These are phyloP conservation scores for Blastocystis sp. DNA, from an alignment of 352 stramenopile genomes.

Conservation along the genomic window DNA sequence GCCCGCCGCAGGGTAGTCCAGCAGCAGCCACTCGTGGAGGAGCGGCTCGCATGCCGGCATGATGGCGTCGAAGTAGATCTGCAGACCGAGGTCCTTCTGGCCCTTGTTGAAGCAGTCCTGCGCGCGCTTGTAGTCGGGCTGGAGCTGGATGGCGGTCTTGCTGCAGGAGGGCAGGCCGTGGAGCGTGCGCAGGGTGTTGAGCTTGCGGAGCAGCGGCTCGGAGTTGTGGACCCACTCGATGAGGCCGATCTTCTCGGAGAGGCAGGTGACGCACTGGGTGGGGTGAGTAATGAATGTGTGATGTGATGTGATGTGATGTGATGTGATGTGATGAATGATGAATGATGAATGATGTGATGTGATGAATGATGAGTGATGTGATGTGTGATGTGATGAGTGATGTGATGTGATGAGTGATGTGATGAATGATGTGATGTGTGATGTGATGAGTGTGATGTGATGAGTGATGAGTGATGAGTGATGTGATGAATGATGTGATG, in stretches of 20 bases:
- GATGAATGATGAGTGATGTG: not conserved
- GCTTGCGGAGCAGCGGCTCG: constrained; percentile 78
- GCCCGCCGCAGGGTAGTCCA: constrained; percentile 93
- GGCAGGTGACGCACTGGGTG: constrained; percentile 84
- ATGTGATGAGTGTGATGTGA: too few species aligned
- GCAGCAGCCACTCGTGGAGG: constrained; percentile 97
- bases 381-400: too few species aligned
- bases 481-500: not conserved
- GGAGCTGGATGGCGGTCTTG: not conserved
- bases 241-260: constrained; percentile 97
- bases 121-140: constrained; percentile 2
- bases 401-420: too few species aligned
- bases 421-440: too few species aligned
- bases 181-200: constrained; percentile 14
- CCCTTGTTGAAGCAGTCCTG: not conserved
- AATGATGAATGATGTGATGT: not conserved
- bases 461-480: too few species aligned
- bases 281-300: not conserved
- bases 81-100: constrained; percentile 75
- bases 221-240: constrained; percentile 99
- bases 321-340: not conserved
- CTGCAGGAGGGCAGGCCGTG: not conserved
- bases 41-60: constrained; percentile 86
- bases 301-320: constrained; percentile 21
- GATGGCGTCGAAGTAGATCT: constrained; percentile 80